phyloP scores from a whole-genome alignment of 192 early-diverging fungal species.

The Gigaspora rosea region DNA sequence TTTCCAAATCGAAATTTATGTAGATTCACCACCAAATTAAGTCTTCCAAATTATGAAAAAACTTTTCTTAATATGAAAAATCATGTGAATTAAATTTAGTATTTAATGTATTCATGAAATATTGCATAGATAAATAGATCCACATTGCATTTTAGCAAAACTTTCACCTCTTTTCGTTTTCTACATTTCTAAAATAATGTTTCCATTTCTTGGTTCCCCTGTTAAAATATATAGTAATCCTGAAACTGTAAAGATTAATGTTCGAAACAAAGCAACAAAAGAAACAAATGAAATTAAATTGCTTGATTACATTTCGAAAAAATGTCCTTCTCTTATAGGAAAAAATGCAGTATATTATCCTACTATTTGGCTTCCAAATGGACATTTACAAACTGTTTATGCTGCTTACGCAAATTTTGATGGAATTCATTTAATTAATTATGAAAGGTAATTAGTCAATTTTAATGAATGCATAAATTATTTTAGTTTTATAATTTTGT shows the following conservation, averaged over 20 bases:
- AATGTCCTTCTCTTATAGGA: slow-evolving; percentile 61
- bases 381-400: slow-evolving; percentile 80
- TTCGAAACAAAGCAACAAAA: slow-evolving; percentile 1
- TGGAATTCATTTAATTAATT: slow-evolving; percentile 50
- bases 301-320: slow-evolving; percentile 37
- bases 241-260: neutral
- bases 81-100: no score
- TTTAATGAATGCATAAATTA: neutral
- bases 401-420: slow-evolving; percentile 52
- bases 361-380: slow-evolving; percentile 69
- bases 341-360: slow-evolving; percentile 63
- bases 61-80: no score
- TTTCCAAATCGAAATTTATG: no score
- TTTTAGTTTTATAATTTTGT: neutral
- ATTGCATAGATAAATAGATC: no score
- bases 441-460: slow-evolving; percentile 60
- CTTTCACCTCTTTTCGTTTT: no score
- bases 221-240: slow-evolving; percentile 3
- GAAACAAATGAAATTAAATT: slow-evolving; percentile 29
- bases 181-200: neutral
- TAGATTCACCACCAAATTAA: no score
- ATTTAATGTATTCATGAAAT: no score
- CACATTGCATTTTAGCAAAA: no score
- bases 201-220: slow-evolving; percentile 16
- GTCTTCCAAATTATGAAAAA: no score